Conservation (phyloP, 2,329 filamentous ascomycete genomes). For the Pseudogymnoascus sp. region DNA sequence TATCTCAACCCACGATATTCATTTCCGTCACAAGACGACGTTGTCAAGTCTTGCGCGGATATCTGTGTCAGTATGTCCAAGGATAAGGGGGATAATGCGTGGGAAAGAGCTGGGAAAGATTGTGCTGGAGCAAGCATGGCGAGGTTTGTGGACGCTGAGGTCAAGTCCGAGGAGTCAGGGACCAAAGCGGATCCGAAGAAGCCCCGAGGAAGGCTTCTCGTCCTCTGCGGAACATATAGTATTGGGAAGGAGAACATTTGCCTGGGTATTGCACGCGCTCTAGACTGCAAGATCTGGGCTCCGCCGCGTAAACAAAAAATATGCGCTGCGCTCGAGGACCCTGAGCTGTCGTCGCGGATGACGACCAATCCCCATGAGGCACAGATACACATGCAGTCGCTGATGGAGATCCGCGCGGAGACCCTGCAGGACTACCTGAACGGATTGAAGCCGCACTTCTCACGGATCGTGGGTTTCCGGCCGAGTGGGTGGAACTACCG, state of each 20-base stretch:
- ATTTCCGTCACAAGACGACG: constrained; percentile 82
- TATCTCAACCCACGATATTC: constrained; percentile 94
- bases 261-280: constrained; percentile 78
- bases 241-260: constrained; percentile 98
- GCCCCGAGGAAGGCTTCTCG: constrained; percentile 63
- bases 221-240: constrained; percentile 93
- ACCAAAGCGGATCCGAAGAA: constrained; percentile 25
- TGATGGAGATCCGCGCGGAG: constrained; percentile 89
- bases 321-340: constrained; percentile 76
- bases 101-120: constrained; percentile 50
- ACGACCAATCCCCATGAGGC: constrained; percentile 76
- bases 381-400: constrained; percentile 94
- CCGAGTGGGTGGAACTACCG: constrained; percentile 94
- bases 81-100: constrained; percentile 49
- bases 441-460: constrained; percentile 73
- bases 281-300: constrained; percentile 85
- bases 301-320: constrained; percentile 77
- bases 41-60: constrained; percentile 80
- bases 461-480: constrained; percentile 80
- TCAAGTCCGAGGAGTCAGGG: constrained; percentile 20
- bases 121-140: constrained; percentile 53
- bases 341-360: constrained; percentile 69
- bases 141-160: constrained; percentile 44
- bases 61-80: constrained; percentile 75
- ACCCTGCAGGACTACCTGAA: constrained; percentile 86